Percentiles rank a stretch among this genome's conserved stretches.
phyloP scores from a whole-genome alignment of 768 basidiomycete genomes.

The Rhodotorula paludigena region DNA sequence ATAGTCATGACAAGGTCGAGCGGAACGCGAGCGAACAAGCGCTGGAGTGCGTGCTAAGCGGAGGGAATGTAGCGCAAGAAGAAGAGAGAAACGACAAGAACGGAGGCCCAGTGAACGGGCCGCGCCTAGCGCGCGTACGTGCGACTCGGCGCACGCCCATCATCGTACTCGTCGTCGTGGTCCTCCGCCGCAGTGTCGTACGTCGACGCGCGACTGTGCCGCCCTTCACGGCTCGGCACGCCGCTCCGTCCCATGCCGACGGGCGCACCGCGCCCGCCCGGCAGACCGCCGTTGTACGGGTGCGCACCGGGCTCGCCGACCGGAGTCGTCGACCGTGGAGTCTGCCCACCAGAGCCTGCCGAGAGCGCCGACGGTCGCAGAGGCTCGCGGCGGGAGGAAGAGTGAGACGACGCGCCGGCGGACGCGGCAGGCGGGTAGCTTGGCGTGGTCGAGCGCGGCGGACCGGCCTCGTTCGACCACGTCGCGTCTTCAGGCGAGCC shows the following conservation, averaged over 20 bases:
- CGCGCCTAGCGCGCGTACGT: background rate
- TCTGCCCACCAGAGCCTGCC: no score
- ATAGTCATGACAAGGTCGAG: no score
- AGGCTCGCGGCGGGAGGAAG: no score
- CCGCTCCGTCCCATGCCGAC: background rate
- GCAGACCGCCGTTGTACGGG: background rate
- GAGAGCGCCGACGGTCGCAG: no score
- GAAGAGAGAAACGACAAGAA: background rate
- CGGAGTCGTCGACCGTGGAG: background rate
- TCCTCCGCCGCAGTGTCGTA: conserved; percentile 3
- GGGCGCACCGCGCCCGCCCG: background rate
- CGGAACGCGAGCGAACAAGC: no score
- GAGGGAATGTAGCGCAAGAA: background rate
- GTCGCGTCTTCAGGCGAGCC: background rate
- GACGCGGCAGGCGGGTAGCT: background rate
- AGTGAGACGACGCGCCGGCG: background rate
- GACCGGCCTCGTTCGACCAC: background rate
- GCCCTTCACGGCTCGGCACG: background rate
- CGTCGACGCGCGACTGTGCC: background rate
- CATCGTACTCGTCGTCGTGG: background rate
- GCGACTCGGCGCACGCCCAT: no score
- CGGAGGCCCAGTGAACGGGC: background rate
- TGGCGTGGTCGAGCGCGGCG: background rate
- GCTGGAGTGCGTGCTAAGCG: no score
- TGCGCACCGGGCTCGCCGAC: background rate